These are phyloP conservation scores for Torulaspora delbrueckii DNA, from an alignment of 805 yeast genomes.

Conservation along the genomic window DNA sequence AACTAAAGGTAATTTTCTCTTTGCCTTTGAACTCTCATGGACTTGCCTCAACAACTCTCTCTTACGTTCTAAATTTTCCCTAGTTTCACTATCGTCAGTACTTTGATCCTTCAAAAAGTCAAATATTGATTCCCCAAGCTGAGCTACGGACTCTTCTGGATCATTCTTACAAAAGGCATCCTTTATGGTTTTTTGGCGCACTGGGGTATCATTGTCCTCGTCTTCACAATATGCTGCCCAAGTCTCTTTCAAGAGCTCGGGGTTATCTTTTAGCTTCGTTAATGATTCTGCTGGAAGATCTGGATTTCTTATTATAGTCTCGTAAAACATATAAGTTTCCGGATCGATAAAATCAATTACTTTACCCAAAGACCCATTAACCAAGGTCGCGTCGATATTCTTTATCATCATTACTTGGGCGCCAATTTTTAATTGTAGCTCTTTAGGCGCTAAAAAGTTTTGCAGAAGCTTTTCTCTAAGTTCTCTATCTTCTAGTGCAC, in stretches of 20 bases:
- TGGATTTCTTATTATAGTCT: constrained; percentile 23
- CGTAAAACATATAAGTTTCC: constrained; percentile 43
- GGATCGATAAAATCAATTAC: constrained; percentile 56
- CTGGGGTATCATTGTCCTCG: constrained; percentile 14
- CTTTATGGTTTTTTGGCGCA: constrained; percentile 23
- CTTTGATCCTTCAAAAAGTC: constrained; percentile 39
- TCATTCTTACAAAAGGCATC: constrained; percentile 22
- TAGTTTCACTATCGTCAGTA: constrained; percentile 27
- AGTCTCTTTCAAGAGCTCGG: constrained; percentile 18
- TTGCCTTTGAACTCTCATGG: constrained; percentile 39
- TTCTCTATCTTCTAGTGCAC: constrained; percentile 40
- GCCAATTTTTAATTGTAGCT: constrained; percentile 54
- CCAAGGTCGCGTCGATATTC: constrained; percentile 65
- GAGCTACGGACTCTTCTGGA: constrained; percentile 9
- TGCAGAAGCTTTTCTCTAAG: constrained; percentile 44
- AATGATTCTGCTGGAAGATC: constrained; percentile 18
- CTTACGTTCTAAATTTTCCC: constrained; percentile 44
- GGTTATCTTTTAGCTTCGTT: constrained; percentile 15
- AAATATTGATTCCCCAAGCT: constrained; percentile 45
- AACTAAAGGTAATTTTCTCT: constrained; percentile 65
- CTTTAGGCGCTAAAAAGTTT: constrained; percentile 59
- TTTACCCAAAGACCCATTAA: constrained; percentile 73
- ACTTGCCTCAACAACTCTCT: constrained; percentile 41
- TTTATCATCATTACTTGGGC: constrained; percentile 84
- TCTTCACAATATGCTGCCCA: constrained; percentile 21